Conservation (phyloP, 2,329 filamentous ascomycete species). For the Clonostachys rosea region DNA sequence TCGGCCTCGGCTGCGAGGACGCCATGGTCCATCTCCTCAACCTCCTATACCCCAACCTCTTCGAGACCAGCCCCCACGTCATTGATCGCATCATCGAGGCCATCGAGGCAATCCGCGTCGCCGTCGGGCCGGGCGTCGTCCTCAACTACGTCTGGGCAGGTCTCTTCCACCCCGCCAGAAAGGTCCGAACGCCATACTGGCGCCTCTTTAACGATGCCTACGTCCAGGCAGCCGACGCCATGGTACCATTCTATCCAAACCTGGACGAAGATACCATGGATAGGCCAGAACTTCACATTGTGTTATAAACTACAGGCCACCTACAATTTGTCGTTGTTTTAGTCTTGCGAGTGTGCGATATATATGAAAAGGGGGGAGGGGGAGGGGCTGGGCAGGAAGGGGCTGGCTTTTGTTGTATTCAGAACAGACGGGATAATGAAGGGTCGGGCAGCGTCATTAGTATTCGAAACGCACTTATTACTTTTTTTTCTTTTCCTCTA, state of each 20-base stretch:
- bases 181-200: slow-evolving; percentile 95
- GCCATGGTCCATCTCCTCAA: slow-evolving; percentile 98
- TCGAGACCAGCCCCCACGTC: slow-evolving; percentile 96
- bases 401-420: too few species aligned
- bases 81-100: slow-evolving; percentile 98
- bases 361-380: background rate
- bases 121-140: slow-evolving; percentile 84
- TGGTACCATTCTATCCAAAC: slow-evolving; percentile 94
- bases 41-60: slow-evolving; percentile 91
- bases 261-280: slow-evolving; percentile 76
- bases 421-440: too few species aligned
- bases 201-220: slow-evolving; percentile 96
- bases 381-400: too few species aligned
- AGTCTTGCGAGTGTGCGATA: background rate
- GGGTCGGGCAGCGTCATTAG: too few species aligned
- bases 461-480: too few species aligned
- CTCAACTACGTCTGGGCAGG: slow-evolving; percentile 99
- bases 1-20: slow-evolving; percentile 94
- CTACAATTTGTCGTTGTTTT: background rate
- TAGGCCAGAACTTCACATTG: slow-evolving; percentile 76
- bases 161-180: slow-evolving; percentile 92
- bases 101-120: slow-evolving; percentile 91
- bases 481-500: too few species aligned
- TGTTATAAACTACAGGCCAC: slow-evolving; percentile 51
- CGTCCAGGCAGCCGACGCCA: slow-evolving; percentile 85